A percentile compares a stretch with the other conserved stretches of the same genome.
Conservation (phyloP, 2,329 filamentous ascomycete genomes). For the Diaporthe nobilis region DNA sequence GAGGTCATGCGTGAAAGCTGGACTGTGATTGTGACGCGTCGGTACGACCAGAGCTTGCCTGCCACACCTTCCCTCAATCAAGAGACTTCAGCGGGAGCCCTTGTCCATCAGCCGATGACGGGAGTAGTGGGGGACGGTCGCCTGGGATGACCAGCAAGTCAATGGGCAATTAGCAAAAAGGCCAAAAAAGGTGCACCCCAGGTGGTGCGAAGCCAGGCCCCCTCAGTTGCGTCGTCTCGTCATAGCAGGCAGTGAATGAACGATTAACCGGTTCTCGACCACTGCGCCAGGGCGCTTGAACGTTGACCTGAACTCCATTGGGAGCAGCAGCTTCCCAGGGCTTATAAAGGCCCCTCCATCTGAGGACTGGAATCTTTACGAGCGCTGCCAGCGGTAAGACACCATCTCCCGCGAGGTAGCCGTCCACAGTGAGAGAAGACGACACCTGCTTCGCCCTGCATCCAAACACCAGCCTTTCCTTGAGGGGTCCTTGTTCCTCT, state of each 20-base stretch:
- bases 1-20: background rate
- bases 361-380: background rate
- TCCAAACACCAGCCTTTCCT: background rate
- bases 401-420: too few species aligned
- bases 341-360: background rate
- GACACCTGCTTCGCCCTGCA: background rate
- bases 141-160: background rate
- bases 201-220: slow-evolving; percentile 18
- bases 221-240: slow-evolving; percentile 27
- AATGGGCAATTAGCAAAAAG: background rate
- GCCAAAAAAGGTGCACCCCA: slow-evolving; percentile 1
- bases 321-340: background rate
- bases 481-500: background rate
- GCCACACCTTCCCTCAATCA: background rate
- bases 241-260: slow-evolving; percentile 10
- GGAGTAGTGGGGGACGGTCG: too few species aligned
- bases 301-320: slow-evolving; percentile 2
- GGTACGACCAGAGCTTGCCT: background rate
- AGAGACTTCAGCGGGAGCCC: background rate
- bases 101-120: too few species aligned
- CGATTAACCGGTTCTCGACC: slow-evolving; percentile 23
- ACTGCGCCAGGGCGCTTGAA: slow-evolving; percentile 26
- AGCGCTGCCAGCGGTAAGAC: background rate
- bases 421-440: background rate
- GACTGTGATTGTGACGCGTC: too few species aligned